Evolutionary conservation across 2,329 filamentous ascomycete species (phyloP).

Genomic region (Fusarium foetens): DNA sequence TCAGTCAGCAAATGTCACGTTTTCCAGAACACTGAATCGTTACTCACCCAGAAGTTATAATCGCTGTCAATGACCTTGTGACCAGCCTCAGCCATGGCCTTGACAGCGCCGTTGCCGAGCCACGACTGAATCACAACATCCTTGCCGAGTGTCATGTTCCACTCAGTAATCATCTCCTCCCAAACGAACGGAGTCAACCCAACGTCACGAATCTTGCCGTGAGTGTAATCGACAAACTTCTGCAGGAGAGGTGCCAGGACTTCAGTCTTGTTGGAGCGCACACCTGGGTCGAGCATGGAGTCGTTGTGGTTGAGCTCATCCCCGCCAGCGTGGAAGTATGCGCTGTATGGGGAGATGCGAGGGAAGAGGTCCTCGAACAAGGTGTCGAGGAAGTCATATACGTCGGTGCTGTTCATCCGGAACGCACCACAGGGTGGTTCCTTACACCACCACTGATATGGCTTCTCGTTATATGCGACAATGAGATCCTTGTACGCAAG

Average conservation of each 20-base stretch:
- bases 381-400: conserved; percentile 76
- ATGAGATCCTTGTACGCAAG: conserved; percentile 63
- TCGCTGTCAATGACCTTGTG: conserved; percentile 79
- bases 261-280: conserved; percentile 70
- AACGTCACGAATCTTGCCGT: conserved; percentile 69
- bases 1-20: conserved; percentile 31
- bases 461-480: conserved; percentile 64
- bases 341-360: conserved; percentile 72
- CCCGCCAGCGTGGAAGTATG: conserved; percentile 87
- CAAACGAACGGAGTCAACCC: conserved; percentile 82
- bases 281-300: conserved; percentile 74
- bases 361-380: conserved; percentile 82
- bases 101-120: conserved; percentile 72
- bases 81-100: conserved; percentile 68
- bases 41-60: conserved; percentile 78
- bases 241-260: conserved; percentile 82
- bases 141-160: conserved; percentile 77
- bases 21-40: background rate
- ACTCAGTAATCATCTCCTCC: conserved; percentile 86
- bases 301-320: conserved; percentile 84
- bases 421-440: conserved; percentile 76
- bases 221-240: conserved; percentile 76
- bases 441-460: conserved; percentile 68
- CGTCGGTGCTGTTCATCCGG: conserved; percentile 77
- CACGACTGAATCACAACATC: conserved; percentile 84